phyloP scores from a whole-genome alignment of 345 rosid genomes.

The Bretschneidera sinensis region DNA sequence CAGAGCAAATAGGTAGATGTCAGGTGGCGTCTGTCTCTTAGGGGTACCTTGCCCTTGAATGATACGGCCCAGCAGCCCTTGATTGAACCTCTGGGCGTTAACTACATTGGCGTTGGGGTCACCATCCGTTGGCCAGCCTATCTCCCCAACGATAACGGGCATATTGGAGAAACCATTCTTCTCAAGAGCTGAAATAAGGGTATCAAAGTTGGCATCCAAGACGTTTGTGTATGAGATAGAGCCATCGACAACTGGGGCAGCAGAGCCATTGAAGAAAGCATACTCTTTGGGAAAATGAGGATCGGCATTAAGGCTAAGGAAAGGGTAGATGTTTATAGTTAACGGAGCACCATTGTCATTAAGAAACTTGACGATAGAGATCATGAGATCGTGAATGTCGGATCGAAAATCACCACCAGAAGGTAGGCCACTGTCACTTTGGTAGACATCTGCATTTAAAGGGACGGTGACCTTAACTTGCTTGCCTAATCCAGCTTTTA shows the following conservation, averaged over 20 bases:
- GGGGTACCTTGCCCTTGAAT: constrained; percentile 62
- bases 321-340: constrained; percentile 87
- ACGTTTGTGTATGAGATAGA: constrained; percentile 73
- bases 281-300: constrained; percentile 70
- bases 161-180: constrained; percentile 70
- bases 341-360: constrained; percentile 50
- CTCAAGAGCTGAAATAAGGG: constrained; percentile 62
- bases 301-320: constrained; percentile 75
- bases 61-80: constrained; percentile 64
- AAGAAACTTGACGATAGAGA: constrained; percentile 58
- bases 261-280: constrained; percentile 65
- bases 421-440: constrained; percentile 49
- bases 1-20: constrained; percentile 66
- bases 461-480: constrained; percentile 74
- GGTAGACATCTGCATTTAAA: constrained; percentile 82
- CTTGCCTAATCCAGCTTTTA: constrained; percentile 48
- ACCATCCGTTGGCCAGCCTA: constrained; percentile 94
- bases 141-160: constrained; percentile 80
- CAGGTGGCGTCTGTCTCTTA: constrained; percentile 49
- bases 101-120: constrained; percentile 46
- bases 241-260: constrained; percentile 70
- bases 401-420: constrained; percentile 74
- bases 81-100: constrained; percentile 73
- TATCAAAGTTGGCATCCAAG: constrained; percentile 85
- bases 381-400: constrained; percentile 59